Base-by-base conservation (phyloP, 2,329 filamentous ascomycete genomes). In the Eutypa lata region DNA sequence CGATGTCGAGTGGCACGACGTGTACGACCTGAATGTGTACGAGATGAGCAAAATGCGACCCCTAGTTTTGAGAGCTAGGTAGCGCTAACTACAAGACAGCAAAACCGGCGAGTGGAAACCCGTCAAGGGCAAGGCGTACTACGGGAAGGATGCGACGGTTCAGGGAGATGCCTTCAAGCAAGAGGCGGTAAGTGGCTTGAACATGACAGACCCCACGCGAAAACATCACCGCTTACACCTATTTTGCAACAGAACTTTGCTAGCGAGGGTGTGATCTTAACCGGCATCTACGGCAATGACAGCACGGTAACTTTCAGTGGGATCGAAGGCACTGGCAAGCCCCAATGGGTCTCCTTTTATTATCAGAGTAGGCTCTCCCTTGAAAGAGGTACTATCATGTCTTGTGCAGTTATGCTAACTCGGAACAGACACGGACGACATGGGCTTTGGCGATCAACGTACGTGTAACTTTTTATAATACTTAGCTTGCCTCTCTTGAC, bases 261-360 rank as follows among this genome's bases (percentile, higher is more conserved):
- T 3, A 75, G 69, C 57, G 65, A 72, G 37, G 73, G 74, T 1
- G 57, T 69, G 2, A 81, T 82, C 52, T 61, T 74, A 1, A 80
- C 79, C 0, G 77, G 77, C 3, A 82, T 82, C 51, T 74, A 76
- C 52, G 79, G 78, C 13, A 83, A 82, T 53, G 75, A 78, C 53
- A 81, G 76, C 64, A 82, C 75, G 0, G 73, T 80, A 11, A 79
- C 75, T 0, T 81, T 83, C 60, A 65, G 71, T 4, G 68, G 69
- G 5, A 71, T 82, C 40, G 66, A 77, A 59, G 79, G 79, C 8
- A 67, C 69, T 1, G 79, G 78, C 2, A 74, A 76, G 52, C 73
- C 76, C 1, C 80, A 82, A 61, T 83, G 79, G 79, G 73, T 83
- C 1, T 80, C 78, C 0, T 82, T 83, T 63, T 78, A 82, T 63